Conservation (phyloP, 2,329 filamentous ascomycete species). For the Talaromyces sp. region DNA sequence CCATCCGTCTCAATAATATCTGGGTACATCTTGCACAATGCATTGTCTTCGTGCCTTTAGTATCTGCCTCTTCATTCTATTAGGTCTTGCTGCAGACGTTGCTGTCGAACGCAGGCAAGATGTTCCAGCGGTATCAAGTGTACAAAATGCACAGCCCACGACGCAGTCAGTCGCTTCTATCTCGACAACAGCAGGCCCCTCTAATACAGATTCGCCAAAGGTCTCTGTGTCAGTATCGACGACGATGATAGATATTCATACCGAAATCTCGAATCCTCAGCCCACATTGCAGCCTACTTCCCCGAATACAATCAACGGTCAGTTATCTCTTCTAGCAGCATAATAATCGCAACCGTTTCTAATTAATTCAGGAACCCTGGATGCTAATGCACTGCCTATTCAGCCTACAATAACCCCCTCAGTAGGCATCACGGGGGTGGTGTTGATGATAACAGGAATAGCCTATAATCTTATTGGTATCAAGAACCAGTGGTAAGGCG, state of each 20-base stretch:
- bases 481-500: conserved; percentile 61
- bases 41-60: not conserved
- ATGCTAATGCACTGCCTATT: conserved; percentile 56
- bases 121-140: conserved; percentile 1
- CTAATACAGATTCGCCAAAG: not conserved
- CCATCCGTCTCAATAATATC: not conserved
- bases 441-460: conserved; percentile 68
- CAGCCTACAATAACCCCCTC: conserved; percentile 72
- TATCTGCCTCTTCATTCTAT: not conserved
- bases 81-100: conserved; percentile 1
- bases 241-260: conserved; percentile 14
- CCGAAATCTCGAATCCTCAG: conserved; percentile 11
- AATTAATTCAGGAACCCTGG: conserved; percentile 18
- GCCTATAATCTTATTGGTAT: conserved; percentile 73
- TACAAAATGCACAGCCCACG: conserved; percentile 2
- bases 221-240: not conserved
- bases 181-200: not conserved
- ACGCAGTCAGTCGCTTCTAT: not conserved
- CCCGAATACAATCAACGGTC: conserved; percentile 2
- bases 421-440: conserved; percentile 69
- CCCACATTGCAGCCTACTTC: conserved; percentile 3
- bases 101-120: conserved; percentile 7
- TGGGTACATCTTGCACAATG: not conserved
- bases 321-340: not conserved
- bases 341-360: not conserved